Evolutionary conservation across 805 yeast species (phyloP), one percentile per base, ranked within the genome.

Genomic region (Wickerhamiella nectarea): DNA sequence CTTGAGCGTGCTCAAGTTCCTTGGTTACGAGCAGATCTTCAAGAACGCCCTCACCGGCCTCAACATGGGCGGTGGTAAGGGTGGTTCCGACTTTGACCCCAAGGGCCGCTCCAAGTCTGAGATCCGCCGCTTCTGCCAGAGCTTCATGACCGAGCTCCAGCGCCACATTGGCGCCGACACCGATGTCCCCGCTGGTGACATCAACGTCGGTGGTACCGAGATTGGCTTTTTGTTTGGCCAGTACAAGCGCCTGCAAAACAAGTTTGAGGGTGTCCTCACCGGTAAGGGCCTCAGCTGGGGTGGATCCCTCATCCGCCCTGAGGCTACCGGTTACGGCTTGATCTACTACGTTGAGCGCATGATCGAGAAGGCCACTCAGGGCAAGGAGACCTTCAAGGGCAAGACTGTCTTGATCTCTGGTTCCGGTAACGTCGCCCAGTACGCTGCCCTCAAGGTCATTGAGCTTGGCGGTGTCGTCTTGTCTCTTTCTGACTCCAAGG

Each of bases 131-230:
- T 89, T 89, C 78, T 89, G 96, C 73, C 76, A 75, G 59, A 74
- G 95, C 42, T 89, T 89, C 75, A 89, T 89, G 95, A 74, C 84
- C 66, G 95, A 89, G 70, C 77, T 89, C 59, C 78, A 87, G 53
- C 80, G 94, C 67, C 87, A 87, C 77, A 89, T 89, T 69, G 98
- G 97, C 51, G 86, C 81, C 62, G 89, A 83, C 68, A 85, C 94
- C 48, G 98, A 89, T 70, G 96, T 91, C 45, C 98, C 98, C 62
- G 98, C 98, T 55, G 98, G 98, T 68, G 98, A 89, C 69, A 89
- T 89, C 65, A 95, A 94, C 74, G 94, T 85, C 52, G 95, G 95
- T 71, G 97, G 95, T 58, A 77, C 93, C 67, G 94, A 85, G 71
- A 74, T 86, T 53, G 95, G 96, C 57, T 89, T 65, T 82, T 70